Base-by-base conservation (phyloP, 2,329 filamentous ascomycete genomes). In the Hypoxylon sp. region DNA sequence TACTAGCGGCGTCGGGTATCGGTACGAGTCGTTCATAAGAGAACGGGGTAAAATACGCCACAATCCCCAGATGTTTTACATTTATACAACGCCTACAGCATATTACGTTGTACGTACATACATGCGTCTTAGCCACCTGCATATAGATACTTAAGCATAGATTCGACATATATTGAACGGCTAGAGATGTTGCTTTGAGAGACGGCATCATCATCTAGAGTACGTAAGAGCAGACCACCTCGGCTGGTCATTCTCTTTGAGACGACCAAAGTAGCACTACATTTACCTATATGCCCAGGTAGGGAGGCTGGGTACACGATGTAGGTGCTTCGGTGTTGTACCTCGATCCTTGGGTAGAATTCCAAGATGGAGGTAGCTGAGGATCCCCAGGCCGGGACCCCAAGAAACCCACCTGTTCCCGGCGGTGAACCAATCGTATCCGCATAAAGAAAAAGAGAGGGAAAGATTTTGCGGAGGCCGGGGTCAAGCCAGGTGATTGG, bases 401-500 rank as follows among this genome's bases (percentile, higher is more conserved):
- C 48, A 18, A 46, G 24, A 13, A 27, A 26, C 17, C 29, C 21
- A 48, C 31, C 46, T 13, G 15, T 13, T 20, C 46, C 33, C 31
- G 8, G 26, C 8, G 13, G 13, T 4, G 29, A 21, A 47, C 31
- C 27, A 47, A 47, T 48, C 9, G 18, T n/a, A 21, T 15, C 17
- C 21, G 18, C 18, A 9, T n/a, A 35, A 35, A 38, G 35, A 18
- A 37, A 38, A 13, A 45, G 41, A 17, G 29, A 46, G 46, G 42
- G 24, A 8, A 35, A 29, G 18, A 27, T 20, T 54, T 52, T 60
- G 60, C 35, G 60, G 60, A 41, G 60, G 50, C 57, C 38, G 60
- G 60, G 60, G 60, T 63, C 53, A 55, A 46, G 57, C 47, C 15
- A 15, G 47, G 31, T 58, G 54, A 63, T 63, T 63, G 57, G 60